Conservation (phyloP, 768 basidiomycete species). For the Hygrocybe punicea region DNA sequence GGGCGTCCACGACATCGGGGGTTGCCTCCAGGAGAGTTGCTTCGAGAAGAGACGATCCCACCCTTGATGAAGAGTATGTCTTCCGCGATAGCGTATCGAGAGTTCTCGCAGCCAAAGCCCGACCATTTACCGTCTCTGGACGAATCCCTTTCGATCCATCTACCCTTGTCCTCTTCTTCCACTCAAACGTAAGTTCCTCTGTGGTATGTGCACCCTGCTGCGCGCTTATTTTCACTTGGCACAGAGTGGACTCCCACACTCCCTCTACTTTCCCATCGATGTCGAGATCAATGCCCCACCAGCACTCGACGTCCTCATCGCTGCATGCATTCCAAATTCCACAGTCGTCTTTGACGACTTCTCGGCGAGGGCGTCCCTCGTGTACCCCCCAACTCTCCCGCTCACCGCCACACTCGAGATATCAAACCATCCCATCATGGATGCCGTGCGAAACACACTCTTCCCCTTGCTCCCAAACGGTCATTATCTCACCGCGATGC, state of each 20-base stretch:
- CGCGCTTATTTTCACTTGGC: background rate
- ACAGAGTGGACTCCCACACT: slow-evolving; percentile 75
- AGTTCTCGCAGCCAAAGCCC: slow-evolving; percentile 56
- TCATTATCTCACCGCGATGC: slow-evolving; percentile 63
- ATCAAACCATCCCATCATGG: slow-evolving; percentile 77
- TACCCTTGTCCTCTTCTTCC: slow-evolving; percentile 70
- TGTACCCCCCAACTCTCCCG: slow-evolving; percentile 70
- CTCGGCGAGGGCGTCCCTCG: slow-evolving; percentile 60
- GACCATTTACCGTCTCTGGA: slow-evolving; percentile 63
- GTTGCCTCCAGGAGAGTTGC: slow-evolving; percentile 33
- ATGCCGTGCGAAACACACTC: slow-evolving; percentile 66
- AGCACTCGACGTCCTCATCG: slow-evolving; percentile 73
- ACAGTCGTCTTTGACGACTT: slow-evolving; percentile 50
- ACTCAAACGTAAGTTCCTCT: slow-evolving; percentile 57
- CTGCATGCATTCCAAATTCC: slow-evolving; percentile 63
- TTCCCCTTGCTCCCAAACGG: slow-evolving; percentile 68
- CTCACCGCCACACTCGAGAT: slow-evolving; percentile 75
- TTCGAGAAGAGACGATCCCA: slow-evolving; percentile 27
- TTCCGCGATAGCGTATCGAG: slow-evolving; percentile 54
- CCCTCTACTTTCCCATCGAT: slow-evolving; percentile 79
- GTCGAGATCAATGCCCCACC: slow-evolving; percentile 71
- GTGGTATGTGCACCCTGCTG: background rate
- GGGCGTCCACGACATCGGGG: slow-evolving; percentile 37
- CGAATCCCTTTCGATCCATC: slow-evolving; percentile 68
- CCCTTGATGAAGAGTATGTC: slow-evolving; percentile 49